Base-by-base conservation (phyloP, 2,329 filamentous ascomycete genomes). In the Xylariaceae sp. region DNA sequence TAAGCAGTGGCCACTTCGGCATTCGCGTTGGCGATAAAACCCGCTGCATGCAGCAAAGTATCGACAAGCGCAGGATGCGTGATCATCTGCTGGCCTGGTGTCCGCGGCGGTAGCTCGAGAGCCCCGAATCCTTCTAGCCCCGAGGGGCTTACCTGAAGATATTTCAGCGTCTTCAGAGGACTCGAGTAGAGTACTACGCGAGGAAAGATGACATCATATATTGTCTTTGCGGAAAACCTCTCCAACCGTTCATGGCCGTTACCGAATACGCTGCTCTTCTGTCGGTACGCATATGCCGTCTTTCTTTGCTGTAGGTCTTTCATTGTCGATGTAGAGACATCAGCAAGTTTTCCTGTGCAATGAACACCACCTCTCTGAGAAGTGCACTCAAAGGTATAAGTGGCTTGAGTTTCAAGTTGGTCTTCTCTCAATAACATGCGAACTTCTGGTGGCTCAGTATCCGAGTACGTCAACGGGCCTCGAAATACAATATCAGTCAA, bases 1-100 rank as follows among this genome's bases (percentile, higher is more conserved):
- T 56, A 58, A 13, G 53, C 57, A 4, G 53, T 48, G 19, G 56
- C 53, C 3, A 55, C 36, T 9, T 42, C 38, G 12, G 57, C 53
- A 15, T 52, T 52, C 9, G 47, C 43, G 35, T 62, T 62, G 16
- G 59, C 59, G 4, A 61, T 48, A 41, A 61, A 62, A 3, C 60
- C 60, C 1, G 60, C 56, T 2, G 57, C 53, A 34, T 62, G 60
- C 1, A 62, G 55, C 12, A 62, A 44, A 3, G 56, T 60, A 33
- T 62, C 60, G 13, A 55, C 49, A 38, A 62, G 56, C 3, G 51
- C 49, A 4, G 56, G 57, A 11, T 53, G 48, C 28, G 49, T 50
- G 13, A 56, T 44, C 31, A 53, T 57, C 30, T 39, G 48, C 9
- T 40, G 44, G 3, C 37, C 6, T 16, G 37, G 18, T n/a, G 41